Base-by-base conservation (phyloP, 164 flowering plant genomes). In the Vitis labrusca region DNA sequence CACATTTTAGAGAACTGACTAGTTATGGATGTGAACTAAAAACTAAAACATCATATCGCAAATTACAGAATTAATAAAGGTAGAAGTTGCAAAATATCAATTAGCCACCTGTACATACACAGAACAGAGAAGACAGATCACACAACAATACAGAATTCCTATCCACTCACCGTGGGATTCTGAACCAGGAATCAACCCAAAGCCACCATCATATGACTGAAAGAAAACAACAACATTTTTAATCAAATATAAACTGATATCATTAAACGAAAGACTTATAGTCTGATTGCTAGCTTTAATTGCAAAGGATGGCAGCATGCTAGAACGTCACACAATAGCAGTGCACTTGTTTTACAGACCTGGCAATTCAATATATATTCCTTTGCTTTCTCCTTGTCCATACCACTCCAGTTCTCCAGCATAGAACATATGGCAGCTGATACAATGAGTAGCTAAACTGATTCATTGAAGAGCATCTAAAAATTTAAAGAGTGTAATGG, bases 131-230 rank as follows among this genome's bases (percentile, higher is more conserved):
- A 23, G 27, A 23, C 27, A 37, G 47, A 58, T 29, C 56, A 30
- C 47, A 60, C 16, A 57, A 49, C 37, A 62, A 27, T 62, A 68
- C 19, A 63, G 12, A 48, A 59, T 66, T 57, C n/a, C 30, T 54
- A 74, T 73, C 69, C 64, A 83, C 97, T 81, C 83, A 96, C 99
- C 99, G 82, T 96, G 99, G 73, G 98, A 91, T 86, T 96, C 99
- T 73, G 90, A 77, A 66, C 97, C 97, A 65, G 97, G 99, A 72
- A 74, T 74, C 79, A 96, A 76, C 27, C 99, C 98, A 85, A 96
- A 96, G 71, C 98, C 98, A 68, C 98, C 98, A 82, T 96, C 98
- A 85, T 93, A 96, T 56, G 99, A 91, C 99, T 93, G 89, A 74
- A 83, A 73, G 23, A 72, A 76, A 56, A 69, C 19, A 1, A 17